phyloP scores from a whole-genome alignment of 441 rosid species.

The Adansonia madagascariensis region DNA sequence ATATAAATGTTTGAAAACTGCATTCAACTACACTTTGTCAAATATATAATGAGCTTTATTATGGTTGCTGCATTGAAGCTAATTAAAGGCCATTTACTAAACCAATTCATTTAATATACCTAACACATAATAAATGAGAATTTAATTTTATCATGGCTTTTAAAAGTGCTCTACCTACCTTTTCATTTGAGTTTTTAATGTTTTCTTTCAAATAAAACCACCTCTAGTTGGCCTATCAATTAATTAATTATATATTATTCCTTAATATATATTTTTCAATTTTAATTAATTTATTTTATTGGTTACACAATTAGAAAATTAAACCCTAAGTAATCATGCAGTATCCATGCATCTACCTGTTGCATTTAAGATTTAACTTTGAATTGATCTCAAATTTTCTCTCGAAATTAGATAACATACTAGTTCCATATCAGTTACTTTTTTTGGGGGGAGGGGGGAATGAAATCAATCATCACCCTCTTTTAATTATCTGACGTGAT shows the following conservation, averaged over 20 bases:
- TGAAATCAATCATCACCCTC: no score
- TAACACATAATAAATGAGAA: conserved; percentile 45
- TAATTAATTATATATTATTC: neutral
- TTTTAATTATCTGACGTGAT: no score
- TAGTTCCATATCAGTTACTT: neutral
- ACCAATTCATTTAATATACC: conserved; percentile 47
- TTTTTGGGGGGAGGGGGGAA: no score
- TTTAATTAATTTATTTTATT: neutral
- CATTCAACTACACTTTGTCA: conserved; percentile 47
- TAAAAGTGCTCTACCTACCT: conserved; percentile 37
- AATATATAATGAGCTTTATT: conserved; percentile 35
- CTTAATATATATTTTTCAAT: neutral
- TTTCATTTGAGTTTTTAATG: conserved; percentile 21
- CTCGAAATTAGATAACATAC: neutral
- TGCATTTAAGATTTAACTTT: neutral
- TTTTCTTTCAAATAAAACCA: neutral
- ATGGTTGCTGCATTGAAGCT: conserved; percentile 33
- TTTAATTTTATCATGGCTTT: conserved; percentile 41
- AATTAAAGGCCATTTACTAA: conserved; percentile 43
- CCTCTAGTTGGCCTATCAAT: neutral
- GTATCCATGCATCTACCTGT: neutral
- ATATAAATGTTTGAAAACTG: conserved; percentile 58
- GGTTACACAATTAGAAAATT: neutral
- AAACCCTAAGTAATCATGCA: neutral
- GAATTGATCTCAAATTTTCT: neutral